phyloP scores from a whole-genome alignment of 768 basidiomycete species.

The Boletus bicolor region DNA sequence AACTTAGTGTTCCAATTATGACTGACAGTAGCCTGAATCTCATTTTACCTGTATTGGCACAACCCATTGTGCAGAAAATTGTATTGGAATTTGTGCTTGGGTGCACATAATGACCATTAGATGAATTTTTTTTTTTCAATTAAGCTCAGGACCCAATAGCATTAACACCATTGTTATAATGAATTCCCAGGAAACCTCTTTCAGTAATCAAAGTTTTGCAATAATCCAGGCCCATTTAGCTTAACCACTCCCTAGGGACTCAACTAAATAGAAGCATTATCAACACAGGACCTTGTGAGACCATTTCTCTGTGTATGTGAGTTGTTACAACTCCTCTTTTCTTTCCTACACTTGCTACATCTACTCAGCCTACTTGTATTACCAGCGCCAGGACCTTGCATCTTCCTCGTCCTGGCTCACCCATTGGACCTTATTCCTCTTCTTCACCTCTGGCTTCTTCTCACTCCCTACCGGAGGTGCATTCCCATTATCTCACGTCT shows the following conservation, averaged over 20 bases:
- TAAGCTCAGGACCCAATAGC: constrained; percentile 29
- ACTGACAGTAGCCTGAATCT: constrained; percentile 63
- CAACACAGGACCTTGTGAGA: constrained; percentile 70
- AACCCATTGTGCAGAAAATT: constrained; percentile 72
- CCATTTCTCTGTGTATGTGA: constrained; percentile 1
- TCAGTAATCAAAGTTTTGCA: constrained; percentile 37
- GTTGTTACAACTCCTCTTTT: no score
- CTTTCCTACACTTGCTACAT: no score
- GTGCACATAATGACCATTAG: constrained; percentile 30
- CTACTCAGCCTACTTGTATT: no score
- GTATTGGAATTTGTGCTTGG: constrained; percentile 55
- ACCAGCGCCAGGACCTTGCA: no score
- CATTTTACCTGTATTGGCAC: constrained; percentile 65
- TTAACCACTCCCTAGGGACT: constrained; percentile 36
- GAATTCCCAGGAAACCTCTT: constrained; percentile 53
- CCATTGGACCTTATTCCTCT: no score
- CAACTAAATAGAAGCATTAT: constrained; percentile 59
- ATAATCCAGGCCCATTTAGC: not conserved
- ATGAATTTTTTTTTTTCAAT: not conserved
- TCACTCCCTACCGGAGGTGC: no score
- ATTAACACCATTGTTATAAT: constrained; percentile 61
- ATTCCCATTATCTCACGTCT: no score
- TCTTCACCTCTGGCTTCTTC: no score
- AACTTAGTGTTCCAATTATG: constrained; percentile 49
- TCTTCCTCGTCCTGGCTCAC: no score